A percentile compares a stretch with the other conserved stretches of the same genome.
Evolutionary conservation across 2,329 filamentous ascomycete genomes (phyloP).

Genomic region (Aureobasidium vineae): DNA sequence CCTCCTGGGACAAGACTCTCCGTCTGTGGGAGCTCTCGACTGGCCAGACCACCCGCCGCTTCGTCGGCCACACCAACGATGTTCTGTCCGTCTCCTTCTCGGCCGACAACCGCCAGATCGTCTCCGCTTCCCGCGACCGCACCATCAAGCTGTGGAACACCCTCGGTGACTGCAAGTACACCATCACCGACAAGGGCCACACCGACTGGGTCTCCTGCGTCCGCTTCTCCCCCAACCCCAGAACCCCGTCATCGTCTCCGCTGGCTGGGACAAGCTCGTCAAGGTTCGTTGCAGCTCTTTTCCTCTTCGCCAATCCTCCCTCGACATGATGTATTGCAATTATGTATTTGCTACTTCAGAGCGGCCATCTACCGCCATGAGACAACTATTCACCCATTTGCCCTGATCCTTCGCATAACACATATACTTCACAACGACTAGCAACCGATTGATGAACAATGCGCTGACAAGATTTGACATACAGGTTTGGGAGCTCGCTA

Average conservation of each 20-base stretch:
- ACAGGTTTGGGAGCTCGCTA: constrained; percentile 98
- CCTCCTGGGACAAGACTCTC: constrained; percentile 99
- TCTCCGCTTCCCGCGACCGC: constrained; percentile 96
- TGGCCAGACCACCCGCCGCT: constrained; percentile 94
- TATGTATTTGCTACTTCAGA: constrained; percentile 99
- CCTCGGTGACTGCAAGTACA: constrained; percentile 99
- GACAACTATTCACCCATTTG: constrained; percentile 86
- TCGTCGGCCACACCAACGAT: constrained; percentile 99
- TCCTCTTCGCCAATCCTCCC: constrained; percentile 28
- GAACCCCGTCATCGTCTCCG: constrained; percentile 99
- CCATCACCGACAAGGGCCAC: constrained; percentile 99
- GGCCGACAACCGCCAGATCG: constrained; percentile 99
- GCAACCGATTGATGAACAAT: constrained; percentile 14
- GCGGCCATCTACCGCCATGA: constrained; percentile 76
- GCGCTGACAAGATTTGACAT: constrained; percentile 1
- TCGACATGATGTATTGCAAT: constrained; percentile 86
- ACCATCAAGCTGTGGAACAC: constrained; percentile 99
- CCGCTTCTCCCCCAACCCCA: constrained; percentile 99
- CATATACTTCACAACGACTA: not conserved
- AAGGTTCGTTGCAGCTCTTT: constrained; percentile 69
- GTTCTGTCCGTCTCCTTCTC: constrained; percentile 99
- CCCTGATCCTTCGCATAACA: constrained; percentile 61
- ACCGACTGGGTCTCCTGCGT: constrained; percentile 99
- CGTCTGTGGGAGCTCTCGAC: constrained; percentile 98
- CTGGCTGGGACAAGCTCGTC: constrained; percentile 99